phyloP scores from a whole-genome alignment of 768 basidiomycete genomes.

The Hortiboletus flavorubellus region DNA sequence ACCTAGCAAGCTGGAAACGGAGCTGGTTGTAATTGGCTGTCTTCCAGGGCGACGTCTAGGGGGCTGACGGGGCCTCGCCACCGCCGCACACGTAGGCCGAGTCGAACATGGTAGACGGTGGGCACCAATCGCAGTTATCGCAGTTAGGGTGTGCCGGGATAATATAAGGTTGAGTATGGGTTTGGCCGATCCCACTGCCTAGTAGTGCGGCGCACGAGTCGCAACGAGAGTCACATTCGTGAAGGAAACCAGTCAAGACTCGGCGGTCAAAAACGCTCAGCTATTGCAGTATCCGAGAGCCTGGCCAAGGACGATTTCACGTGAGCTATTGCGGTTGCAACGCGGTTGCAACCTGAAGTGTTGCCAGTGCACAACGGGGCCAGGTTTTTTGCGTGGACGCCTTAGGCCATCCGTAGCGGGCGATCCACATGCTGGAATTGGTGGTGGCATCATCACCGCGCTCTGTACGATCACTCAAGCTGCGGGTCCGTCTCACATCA shows the following conservation, averaged over 20 bases:
- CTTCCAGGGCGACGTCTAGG: conserved; percentile 12
- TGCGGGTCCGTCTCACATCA: conserved; percentile 61
- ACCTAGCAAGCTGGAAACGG: conserved; percentile 29
- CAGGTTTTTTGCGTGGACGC: too few species aligned
- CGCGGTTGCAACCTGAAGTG: conserved; percentile 25
- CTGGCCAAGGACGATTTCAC: conserved; percentile 89
- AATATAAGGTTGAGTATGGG: not conserved
- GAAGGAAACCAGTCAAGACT: conserved; percentile 26
- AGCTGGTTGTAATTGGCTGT: conserved; percentile 26
- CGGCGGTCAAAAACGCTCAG: conserved; percentile 46
- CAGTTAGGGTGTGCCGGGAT: too few species aligned
- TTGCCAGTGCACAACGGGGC: conserved; percentile 62
- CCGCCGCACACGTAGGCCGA: not conserved
- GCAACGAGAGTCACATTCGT: too few species aligned
- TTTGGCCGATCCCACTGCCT: not conserved
- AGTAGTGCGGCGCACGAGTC: too few species aligned
- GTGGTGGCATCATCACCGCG: conserved; percentile 51
- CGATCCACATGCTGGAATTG: too few species aligned
- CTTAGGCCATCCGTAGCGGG: too few species aligned
- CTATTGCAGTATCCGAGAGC: conserved; percentile 44
- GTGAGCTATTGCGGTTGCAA: conserved; percentile 86
- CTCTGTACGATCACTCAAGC: conserved; percentile 81
- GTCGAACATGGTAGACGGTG: conserved; percentile 3
- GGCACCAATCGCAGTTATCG: not conserved
- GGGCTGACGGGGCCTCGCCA: not conserved